phyloP scores from a whole-genome alignment of 352 stramenopile species.

The Blastocystis sp. region DNA sequence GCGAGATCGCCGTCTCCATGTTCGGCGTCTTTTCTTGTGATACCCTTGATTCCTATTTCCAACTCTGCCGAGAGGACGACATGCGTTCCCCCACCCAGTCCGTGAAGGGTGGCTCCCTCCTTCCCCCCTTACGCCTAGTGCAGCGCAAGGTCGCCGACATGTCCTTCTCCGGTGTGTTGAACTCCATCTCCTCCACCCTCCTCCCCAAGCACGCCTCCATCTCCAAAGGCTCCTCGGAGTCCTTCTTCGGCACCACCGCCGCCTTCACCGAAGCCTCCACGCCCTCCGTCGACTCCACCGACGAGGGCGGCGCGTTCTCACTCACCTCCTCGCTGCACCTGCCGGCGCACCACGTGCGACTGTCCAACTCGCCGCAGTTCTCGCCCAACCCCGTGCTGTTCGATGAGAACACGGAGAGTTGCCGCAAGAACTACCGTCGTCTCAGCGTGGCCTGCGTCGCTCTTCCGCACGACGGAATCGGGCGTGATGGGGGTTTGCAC shows the following conservation, averaged over 20 bases:
- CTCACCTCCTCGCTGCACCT: background rate
- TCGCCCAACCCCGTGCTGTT: background rate
- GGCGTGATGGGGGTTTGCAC: background rate
- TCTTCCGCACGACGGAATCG: background rate
- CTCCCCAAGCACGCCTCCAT: background rate
- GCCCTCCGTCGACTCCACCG: background rate
- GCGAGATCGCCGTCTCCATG: slow-evolving; percentile 26
- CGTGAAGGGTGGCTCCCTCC: slow-evolving; percentile 12
- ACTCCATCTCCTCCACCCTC: background rate
- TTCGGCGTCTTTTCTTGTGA: background rate
- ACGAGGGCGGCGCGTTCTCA: background rate
- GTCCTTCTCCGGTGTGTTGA: background rate
- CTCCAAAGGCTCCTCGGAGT: background rate
- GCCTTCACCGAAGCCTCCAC: background rate
- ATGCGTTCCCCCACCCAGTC: background rate
- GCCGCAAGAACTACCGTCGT: background rate
- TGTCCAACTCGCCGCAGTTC: background rate
- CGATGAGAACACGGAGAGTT: background rate
- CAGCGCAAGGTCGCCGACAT: slow-evolving; percentile 34
- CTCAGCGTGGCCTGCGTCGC: background rate
- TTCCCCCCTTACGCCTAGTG: background rate
- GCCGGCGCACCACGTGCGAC: background rate
- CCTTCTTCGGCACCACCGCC: slow-evolving; percentile 21
- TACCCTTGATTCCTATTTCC: slow-evolving; percentile 5
- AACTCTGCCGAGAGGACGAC: background rate